phyloP scores from a whole-genome alignment of 768 basidiomycete genomes.

The Omphalotus guepiniiformis region DNA sequence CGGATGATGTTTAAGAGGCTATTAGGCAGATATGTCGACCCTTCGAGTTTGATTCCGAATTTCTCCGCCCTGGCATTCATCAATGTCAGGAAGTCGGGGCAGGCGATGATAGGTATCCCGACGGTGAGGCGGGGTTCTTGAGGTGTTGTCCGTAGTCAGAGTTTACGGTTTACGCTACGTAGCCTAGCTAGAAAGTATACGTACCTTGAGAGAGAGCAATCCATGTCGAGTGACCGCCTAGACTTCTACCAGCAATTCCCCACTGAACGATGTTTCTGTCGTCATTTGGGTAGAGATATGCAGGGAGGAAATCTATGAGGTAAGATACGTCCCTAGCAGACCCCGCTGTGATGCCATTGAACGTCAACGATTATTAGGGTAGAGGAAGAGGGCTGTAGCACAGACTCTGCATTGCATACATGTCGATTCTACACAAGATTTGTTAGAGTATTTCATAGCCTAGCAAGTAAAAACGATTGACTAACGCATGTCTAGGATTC shows the following conservation, averaged over 20 bases:
- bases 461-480: too few relatives aligned
- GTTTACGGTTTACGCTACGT: too few relatives aligned
- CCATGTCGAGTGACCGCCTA: constrained; percentile 88
- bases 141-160: neutral
- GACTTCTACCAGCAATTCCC: constrained; percentile 70
- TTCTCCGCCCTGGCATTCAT: constrained; percentile 52
- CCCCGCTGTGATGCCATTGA: constrained; percentile 35
- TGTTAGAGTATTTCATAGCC: neutral
- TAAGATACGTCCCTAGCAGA: constrained; percentile 75
- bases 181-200: neutral
- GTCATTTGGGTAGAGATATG: constrained; percentile 65
- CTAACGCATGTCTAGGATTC: constrained; percentile 40
- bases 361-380: neutral
- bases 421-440: constrained; percentile 32
- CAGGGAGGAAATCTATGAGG: constrained; percentile 74
- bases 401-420: constrained; percentile 44
- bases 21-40: constrained; percentile 42
- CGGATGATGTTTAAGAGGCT: constrained; percentile 46
- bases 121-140: constrained; percentile 39
- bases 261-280: constrained; percentile 62
- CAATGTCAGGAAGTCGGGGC: constrained; percentile 62
- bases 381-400: neutral
- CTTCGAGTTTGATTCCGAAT: constrained; percentile 28
- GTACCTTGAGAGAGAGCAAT: constrained; percentile 49
- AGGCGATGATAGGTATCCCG: constrained; percentile 58